Evolutionary conservation across 805 yeast species (phyloP), one percentile per base, ranked within the genome.

Genomic region (Barnettozyma siamensis): DNA sequence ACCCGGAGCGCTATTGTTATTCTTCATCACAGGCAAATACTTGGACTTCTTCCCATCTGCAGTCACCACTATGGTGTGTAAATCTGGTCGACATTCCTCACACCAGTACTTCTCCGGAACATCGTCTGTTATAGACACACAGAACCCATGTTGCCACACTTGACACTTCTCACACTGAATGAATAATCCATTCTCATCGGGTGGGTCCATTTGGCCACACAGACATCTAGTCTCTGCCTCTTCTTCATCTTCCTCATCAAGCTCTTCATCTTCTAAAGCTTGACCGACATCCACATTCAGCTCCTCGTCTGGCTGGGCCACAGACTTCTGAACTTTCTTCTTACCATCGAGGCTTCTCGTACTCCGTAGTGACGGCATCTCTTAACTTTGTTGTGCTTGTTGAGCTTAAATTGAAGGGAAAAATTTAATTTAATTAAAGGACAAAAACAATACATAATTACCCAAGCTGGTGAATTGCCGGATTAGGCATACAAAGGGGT

Each of bases 111-210:
- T 86, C 43, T 91, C 97, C 4, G 97, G 96, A 2, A 88, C 86
- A 38, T 76, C 78, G 41, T 33, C 41, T 5, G 38, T 33, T 43
- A 91, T 78, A 1, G 96, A 95, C 29, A 91, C 96, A 67, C 99
- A 91, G 64, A 72, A 87, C 2, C 97, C 98, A 60, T 91, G 99
- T 62, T 91, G 99, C 99, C 99, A 91, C 7, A 83, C 96, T 16
- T 86, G 79, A 65, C 99, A 91, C 47, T 75, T 73, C 55, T 93
- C 99, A 70, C 94, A 84, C 55, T 84, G 93, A 50, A 84, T 84
- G 57, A 76, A 84, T 38, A 83, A 69, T 3, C 91, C 93, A 63
- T 64, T 63, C 21, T 59, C 69, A 43, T 69, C 73, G 5, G 71
- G 69, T 2, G 73, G 72, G 29, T 70, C 73, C 11, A 55, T 30